Evolutionary conservation across 2,329 filamentous ascomycete species (phyloP).

Genomic region (Fusarium sarcochroum): DNA sequence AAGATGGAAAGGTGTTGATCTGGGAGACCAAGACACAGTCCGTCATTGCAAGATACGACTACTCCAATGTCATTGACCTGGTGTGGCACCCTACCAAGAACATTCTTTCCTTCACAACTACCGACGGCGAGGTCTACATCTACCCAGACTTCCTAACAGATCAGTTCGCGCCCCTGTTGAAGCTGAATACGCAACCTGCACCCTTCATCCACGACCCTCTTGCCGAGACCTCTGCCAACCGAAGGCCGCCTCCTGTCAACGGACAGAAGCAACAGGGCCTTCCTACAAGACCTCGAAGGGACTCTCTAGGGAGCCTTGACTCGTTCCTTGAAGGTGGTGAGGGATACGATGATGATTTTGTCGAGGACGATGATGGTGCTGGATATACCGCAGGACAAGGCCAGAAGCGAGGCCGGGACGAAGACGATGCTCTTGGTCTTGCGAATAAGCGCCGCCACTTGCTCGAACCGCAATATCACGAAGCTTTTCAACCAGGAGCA

Average conservation of each 20-base stretch:
- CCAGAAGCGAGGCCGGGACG: constrained; percentile 65
- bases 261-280: constrained; percentile 65
- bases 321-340: constrained; percentile 78
- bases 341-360: constrained; percentile 80
- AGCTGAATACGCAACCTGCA: constrained; percentile 76
- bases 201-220: constrained; percentile 89
- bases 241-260: constrained; percentile 67
- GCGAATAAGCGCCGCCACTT: constrained; percentile 66
- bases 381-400: constrained; percentile 78
- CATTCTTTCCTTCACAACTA: constrained; percentile 90
- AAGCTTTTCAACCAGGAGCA: constrained; percentile 91
- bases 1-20: constrained; percentile 78
- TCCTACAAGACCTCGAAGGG: constrained; percentile 67
- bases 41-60: constrained; percentile 82
- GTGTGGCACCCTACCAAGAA: constrained; percentile 94
- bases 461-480: constrained; percentile 77
- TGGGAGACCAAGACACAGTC: constrained; percentile 94
- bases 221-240: constrained; percentile 77
- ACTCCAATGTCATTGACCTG: constrained; percentile 86
- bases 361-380: constrained; percentile 94
- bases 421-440: constrained; percentile 65
- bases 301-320: constrained; percentile 83
- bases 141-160: constrained; percentile 77
- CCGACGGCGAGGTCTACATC: constrained; percentile 93
- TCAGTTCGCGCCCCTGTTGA: constrained; percentile 70